These are phyloP conservation scores for Astragalus glycyphyllos DNA, from an alignment of 306 rosid species.

Conservation along the genomic window DNA sequence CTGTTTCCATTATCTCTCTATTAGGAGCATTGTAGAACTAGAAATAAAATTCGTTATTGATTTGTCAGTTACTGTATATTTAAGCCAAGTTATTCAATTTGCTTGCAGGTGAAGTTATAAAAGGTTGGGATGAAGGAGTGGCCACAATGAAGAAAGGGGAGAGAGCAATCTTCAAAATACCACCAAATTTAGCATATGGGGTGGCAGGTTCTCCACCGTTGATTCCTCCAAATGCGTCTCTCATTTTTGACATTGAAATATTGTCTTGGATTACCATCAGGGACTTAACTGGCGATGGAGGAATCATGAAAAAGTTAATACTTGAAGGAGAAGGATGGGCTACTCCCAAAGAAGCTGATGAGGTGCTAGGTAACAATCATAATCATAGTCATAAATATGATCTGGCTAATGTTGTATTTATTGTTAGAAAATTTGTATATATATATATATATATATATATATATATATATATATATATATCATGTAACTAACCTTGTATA, in stretches of 20 bases:
- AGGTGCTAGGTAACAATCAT: constrained; percentile 59
- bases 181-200: constrained; percentile 70
- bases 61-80: too few species aligned
- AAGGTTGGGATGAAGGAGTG: constrained; percentile 76
- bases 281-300: constrained; percentile 67
- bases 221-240: constrained; percentile 63
- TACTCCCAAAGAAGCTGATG: constrained; percentile 62
- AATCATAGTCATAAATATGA: background rate
- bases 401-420: background rate
- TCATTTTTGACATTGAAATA: constrained; percentile 66
- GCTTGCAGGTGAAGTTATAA: constrained; percentile 66
- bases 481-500: background rate
- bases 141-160: constrained; percentile 72
- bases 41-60: too few species aligned
- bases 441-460: too few species aligned
- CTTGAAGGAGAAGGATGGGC: constrained; percentile 70
- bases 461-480: background rate
- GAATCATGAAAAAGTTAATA: constrained; percentile 61
- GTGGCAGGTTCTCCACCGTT: constrained; percentile 61
- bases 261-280: constrained; percentile 58
- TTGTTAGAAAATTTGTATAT: too few species aligned
- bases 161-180: constrained; percentile 67
- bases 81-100: constrained; percentile 1
- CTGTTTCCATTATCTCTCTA: too few species aligned
- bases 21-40: too few species aligned